Conservation (phyloP, 441 rosid genomes). For the Manihot esculenta region DNA sequence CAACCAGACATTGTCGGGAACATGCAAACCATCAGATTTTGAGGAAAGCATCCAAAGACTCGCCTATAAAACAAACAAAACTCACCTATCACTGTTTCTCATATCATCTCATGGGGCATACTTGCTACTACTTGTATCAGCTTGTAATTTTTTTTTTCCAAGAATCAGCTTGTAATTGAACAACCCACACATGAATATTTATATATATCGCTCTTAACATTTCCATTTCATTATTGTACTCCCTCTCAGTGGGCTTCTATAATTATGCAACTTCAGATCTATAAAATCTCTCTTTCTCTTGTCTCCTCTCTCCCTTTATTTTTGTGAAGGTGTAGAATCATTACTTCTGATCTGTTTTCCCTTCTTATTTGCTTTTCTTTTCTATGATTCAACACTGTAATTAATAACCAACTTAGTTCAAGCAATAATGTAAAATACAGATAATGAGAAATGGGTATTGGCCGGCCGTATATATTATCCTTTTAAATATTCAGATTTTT, state of each 20-base stretch:
- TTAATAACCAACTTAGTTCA: not conserved
- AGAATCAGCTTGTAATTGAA: not conserved
- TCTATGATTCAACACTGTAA: not conserved
- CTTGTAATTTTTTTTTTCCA: too few species aligned
- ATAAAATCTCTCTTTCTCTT: constrained; percentile 5
- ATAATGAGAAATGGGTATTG: too few species aligned
- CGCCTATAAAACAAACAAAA: not conserved
- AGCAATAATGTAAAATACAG: too few species aligned
- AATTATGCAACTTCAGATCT: constrained; percentile 17
- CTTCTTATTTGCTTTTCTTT: not conserved
- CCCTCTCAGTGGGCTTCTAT: constrained; percentile 13
- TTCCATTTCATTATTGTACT: constrained; percentile 23
- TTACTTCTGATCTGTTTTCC: too few species aligned
- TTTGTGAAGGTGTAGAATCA: constrained; percentile 1
- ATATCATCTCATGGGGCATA: constrained; percentile 4
- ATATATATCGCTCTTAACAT: constrained; percentile 25
- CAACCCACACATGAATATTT: too few species aligned
- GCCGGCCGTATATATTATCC: too few species aligned
- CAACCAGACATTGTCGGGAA: constrained; percentile 81
- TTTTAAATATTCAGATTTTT: too few species aligned
- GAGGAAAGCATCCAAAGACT: constrained; percentile 43
- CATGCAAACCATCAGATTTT: constrained; percentile 75
- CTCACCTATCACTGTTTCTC: not conserved
- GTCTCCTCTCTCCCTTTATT: not conserved
- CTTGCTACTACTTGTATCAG: not conserved